These are phyloP conservation scores for Diaporthe vaccinii DNA, from an alignment of 2,329 filamentous ascomycete species.

Conservation along the genomic window DNA sequence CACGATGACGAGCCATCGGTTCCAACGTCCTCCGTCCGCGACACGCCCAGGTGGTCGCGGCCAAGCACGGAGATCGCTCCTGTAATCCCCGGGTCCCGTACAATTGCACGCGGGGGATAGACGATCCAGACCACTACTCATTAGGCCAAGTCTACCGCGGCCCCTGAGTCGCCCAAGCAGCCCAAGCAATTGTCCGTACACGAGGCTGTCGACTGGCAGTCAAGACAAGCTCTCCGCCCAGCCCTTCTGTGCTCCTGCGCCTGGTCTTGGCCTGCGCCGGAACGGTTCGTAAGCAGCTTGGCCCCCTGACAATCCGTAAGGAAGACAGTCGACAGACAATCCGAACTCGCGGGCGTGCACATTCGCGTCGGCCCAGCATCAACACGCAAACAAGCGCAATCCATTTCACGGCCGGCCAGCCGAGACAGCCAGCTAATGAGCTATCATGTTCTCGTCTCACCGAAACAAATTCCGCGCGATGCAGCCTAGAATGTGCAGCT, in stretches of 20 bases:
- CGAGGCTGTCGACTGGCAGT: neutral
- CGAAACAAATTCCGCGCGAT: neutral
- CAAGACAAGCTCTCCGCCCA: constrained; percentile 27
- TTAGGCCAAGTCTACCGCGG: neutral
- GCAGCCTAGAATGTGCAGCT: constrained; percentile 14
- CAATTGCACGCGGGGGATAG: constrained; percentile 1
- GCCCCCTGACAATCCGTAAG: neutral
- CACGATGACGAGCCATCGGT: neutral
- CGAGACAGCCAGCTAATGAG: neutral
- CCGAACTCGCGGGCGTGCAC: neutral
- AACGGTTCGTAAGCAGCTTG: constrained; percentile 3
- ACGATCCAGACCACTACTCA: constrained; percentile 13
- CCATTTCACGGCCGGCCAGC: neutral
- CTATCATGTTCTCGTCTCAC: neutral
- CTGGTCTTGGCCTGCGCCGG: constrained; percentile 17
- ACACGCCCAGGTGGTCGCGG: constrained; percentile 8
- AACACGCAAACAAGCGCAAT: neutral
- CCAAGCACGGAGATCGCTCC: constrained; percentile 22
- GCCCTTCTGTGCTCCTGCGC: constrained; percentile 8
- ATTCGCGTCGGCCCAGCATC: neutral
- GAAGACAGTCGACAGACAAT: neutral
- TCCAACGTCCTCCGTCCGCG: neutral
- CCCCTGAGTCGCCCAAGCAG: constrained; percentile 22
- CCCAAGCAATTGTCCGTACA: neutral
- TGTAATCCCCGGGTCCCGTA: constrained; percentile 15